Conservation (phyloP, 1,139 yeast genomes). For the Suhomyces coccinellae region DNA sequence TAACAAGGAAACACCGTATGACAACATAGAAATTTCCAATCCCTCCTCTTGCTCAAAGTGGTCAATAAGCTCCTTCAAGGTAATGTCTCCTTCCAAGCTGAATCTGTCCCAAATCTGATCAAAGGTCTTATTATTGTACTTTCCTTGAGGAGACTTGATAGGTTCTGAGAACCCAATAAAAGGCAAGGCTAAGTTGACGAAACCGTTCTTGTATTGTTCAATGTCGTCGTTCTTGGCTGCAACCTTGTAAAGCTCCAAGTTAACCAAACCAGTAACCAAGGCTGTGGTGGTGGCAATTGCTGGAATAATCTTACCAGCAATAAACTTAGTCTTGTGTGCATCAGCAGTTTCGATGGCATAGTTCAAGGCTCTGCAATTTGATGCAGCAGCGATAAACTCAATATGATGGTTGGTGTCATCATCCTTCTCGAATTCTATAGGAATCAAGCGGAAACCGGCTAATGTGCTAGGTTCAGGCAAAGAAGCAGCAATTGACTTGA, state of each 20-base stretch:
- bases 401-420: slow-evolving; percentile 96
- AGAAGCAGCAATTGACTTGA: slow-evolving; percentile 63
- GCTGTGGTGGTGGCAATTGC: slow-evolving; percentile 99
- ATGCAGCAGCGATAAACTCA: slow-evolving; percentile 95
- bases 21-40: slow-evolving; percentile 83
- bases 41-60: slow-evolving; percentile 81
- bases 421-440: slow-evolving; percentile 96
- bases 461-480: slow-evolving; percentile 87
- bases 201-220: slow-evolving; percentile 93
- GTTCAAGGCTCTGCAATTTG: slow-evolving; percentile 92
- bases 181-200: slow-evolving; percentile 90
- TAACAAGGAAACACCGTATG: slow-evolving; percentile 84
- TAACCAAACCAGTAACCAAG: slow-evolving; percentile 90
- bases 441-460: slow-evolving; percentile 82
- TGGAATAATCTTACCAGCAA: slow-evolving; percentile 94
- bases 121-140: slow-evolving; percentile 75
- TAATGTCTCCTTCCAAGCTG: slow-evolving; percentile 74
- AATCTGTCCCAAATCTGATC: slow-evolving; percentile 97
- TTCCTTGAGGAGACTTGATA: slow-evolving; percentile 75
- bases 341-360: slow-evolving; percentile 83
- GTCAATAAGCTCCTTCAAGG: slow-evolving; percentile 73
- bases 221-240: slow-evolving; percentile 70
- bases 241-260: slow-evolving; percentile 88
- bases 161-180: slow-evolving; percentile 98
- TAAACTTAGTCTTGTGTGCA: slow-evolving; percentile 72